Base-by-base conservation (phyloP, 345 rosid species). In the Brassica rapa region DNA sequence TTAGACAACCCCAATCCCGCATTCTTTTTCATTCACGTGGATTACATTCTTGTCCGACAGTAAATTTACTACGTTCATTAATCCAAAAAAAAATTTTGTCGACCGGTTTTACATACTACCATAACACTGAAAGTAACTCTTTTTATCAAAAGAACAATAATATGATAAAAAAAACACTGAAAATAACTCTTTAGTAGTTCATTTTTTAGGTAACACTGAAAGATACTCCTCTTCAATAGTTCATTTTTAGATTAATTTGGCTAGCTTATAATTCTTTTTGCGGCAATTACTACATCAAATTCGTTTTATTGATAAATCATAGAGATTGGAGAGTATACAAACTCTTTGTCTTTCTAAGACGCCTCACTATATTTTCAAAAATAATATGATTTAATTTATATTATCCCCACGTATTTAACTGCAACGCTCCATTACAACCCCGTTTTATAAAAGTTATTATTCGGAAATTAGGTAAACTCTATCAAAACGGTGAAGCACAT, bases 401-500 rank as follows among this genome's bases (percentile, higher is more conserved):
- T 14, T 0, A 29, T 30, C 5, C 37, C 5, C 10, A 12, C 37
- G 19, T 62, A 62, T 30, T 62, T 30, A 10, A 10, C 14, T 23
- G 1, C 12, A 8, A n/a, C 6, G n/a, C 11, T 74, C 53, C 63
- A 65, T 53, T 23, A 21, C 23, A 71, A 70, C 35, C 14, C 21
- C 65, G 14, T 4, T 46, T 4, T 49, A 73, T 12, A 30, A 21
- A 49, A 37, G 5, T 16, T 3, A 16, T 14, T 21, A 68, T 8
- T 8, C 19, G 21, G 7, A 32, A 60, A 19, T 43, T 60, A 57
- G 62, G 37, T 71, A 69, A 55, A 68, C 35, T 4, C 62, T 46
- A 43, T 33, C 9, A 46, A 62, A 43, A 23, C 19, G 49, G 69
- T 69, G 80, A 76, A 46, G 19, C 39, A 51, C 70, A 70, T 77